These are phyloP conservation scores for Xylariaceae sp. DNA, from an alignment of 2,329 filamentous ascomycete species.

Conservation along the genomic window DNA sequence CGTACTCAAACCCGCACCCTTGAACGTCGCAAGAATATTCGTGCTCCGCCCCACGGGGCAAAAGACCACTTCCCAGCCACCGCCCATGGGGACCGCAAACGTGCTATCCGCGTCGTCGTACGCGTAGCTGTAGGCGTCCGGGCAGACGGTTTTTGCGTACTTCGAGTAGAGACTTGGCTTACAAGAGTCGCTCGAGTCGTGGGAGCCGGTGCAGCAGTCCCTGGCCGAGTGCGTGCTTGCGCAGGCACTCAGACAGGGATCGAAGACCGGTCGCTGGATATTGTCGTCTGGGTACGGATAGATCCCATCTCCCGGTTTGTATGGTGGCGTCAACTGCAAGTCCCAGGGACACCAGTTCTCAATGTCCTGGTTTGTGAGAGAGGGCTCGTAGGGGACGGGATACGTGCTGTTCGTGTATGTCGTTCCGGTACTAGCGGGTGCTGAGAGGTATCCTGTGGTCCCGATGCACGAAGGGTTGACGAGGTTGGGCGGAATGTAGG, in stretches of 20 bases:
- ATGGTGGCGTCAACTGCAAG: constrained; percentile 63
- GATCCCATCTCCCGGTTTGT: constrained; percentile 68
- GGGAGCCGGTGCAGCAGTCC: constrained; percentile 73
- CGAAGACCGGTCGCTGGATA: constrained; percentile 66
- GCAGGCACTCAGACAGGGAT: constrained; percentile 75
- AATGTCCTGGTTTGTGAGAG: constrained; percentile 53
- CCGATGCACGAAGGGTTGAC: constrained; percentile 75
- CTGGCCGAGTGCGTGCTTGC: constrained; percentile 60
- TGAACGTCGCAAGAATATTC: constrained; percentile 52
- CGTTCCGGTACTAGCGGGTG: constrained; percentile 48
- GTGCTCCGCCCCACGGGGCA: constrained; percentile 63
- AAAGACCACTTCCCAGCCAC: constrained; percentile 74
- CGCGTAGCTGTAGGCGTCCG: constrained; percentile 79
- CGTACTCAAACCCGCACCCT: no score
- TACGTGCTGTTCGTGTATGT: constrained; percentile 62
- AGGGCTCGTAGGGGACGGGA: constrained; percentile 63
- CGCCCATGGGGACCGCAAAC: constrained; percentile 62
- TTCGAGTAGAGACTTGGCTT: constrained; percentile 64
- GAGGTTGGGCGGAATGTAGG: constrained; percentile 68
- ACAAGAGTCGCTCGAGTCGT: constrained; percentile 60
- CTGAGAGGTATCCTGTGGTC: constrained; percentile 59
- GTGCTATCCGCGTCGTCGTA: constrained; percentile 57
- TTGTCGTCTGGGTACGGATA: constrained; percentile 78
- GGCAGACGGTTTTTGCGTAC: constrained; percentile 70
- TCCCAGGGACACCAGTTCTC: constrained; percentile 77